These are phyloP conservation scores for Fusarium sp. DNA, from an alignment of 2,329 filamentous ascomycete genomes.

Conservation along the genomic window DNA sequence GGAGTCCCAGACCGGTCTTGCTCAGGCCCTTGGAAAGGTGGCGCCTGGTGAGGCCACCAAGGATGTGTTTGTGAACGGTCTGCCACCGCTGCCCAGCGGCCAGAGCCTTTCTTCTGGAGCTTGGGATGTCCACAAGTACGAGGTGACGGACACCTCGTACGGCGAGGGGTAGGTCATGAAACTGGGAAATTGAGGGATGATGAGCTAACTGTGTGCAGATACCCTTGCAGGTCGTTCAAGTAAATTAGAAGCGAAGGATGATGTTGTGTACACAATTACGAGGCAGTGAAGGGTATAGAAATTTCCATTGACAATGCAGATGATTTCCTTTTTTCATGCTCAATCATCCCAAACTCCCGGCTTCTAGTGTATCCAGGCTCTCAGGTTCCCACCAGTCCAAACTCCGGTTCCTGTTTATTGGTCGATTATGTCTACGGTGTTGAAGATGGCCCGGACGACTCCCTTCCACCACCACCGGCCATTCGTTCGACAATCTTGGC, in stretches of 20 bases:
- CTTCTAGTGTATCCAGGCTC: not conserved
- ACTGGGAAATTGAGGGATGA: too few relatives aligned
- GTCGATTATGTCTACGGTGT: not conserved
- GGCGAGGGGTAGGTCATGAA: slow-evolving; percentile 69
- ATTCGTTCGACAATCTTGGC: slow-evolving; percentile 86
- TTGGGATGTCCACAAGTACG: slow-evolving; percentile 77
- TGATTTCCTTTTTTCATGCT: slow-evolving; percentile 35
- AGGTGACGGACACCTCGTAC: slow-evolving; percentile 76
- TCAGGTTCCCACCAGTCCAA: slow-evolving; percentile 3
- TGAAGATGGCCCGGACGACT: slow-evolving; percentile 24
- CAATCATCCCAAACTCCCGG: not conserved
- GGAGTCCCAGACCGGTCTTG: slow-evolving; percentile 79
- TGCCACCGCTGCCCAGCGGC: slow-evolving; percentile 90
- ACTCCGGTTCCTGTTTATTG: slow-evolving; percentile 1
- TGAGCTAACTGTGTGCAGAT: slow-evolving; percentile 56
- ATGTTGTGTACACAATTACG: slow-evolving; percentile 47
- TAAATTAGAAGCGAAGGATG: slow-evolving; percentile 48
- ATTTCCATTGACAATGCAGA: slow-evolving; percentile 47
- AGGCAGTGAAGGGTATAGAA: slow-evolving; percentile 45
- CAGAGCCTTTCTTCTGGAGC: slow-evolving; percentile 64
- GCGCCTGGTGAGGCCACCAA: slow-evolving; percentile 64
- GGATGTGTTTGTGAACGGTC: slow-evolving; percentile 78
- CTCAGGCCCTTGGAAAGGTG: slow-evolving; percentile 74
- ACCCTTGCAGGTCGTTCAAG: slow-evolving; percentile 73
- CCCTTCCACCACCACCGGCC: slow-evolving; percentile 43